A percentile compares a stretch with the other conserved stretches of the same genome.
Evolutionary conservation across 164 flowering plant species (phyloP).

Genomic region (Chloranthus sessilifolius): DNA sequence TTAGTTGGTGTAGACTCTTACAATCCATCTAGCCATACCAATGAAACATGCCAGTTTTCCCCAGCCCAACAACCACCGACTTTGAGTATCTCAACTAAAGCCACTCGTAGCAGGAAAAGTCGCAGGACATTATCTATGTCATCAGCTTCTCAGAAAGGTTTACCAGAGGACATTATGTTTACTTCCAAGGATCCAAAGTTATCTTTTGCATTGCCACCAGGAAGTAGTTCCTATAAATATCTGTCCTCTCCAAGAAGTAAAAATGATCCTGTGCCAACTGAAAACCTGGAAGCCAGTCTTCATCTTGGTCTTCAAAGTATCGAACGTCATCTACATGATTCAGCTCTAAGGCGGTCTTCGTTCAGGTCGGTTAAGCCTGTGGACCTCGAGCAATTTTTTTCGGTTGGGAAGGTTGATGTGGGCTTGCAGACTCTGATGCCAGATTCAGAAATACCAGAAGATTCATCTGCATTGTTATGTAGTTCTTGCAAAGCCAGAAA

Average conservation of each 20-base stretch:
- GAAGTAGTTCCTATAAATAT: conserved; percentile 17
- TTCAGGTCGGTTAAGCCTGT: conserved; percentile 60
- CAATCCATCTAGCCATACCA: conserved; percentile 31
- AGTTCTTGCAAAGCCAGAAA: conserved; percentile 45
- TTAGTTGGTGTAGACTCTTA: no score
- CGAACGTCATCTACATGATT: conserved; percentile 47
- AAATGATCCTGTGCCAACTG: conserved; percentile 33
- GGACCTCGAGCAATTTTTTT: conserved; percentile 34
- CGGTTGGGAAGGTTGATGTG: conserved; percentile 55
- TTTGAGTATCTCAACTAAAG: conserved; percentile 62
- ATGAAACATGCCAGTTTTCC: conserved; percentile 35
- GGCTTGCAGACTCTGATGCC: conserved; percentile 65
- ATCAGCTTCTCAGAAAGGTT: no score
- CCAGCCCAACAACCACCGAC: conserved; percentile 59
- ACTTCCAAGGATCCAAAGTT: no score
- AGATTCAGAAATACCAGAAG: conserved; percentile 22
- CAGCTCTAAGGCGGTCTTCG: conserved; percentile 56
- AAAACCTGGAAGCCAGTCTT: conserved; percentile 78
- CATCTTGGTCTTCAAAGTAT: conserved; percentile 75
- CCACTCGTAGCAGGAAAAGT: conserved; percentile 60
- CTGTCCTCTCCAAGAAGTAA: conserved; percentile 28
- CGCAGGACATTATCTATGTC: no score
- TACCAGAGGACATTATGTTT: no score
- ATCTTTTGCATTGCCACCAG: conserved; percentile 33
- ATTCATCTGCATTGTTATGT: conserved; percentile 32